phyloP scores from a whole-genome alignment of 257 asterid genomes.

The Solanum tarijense region DNA sequence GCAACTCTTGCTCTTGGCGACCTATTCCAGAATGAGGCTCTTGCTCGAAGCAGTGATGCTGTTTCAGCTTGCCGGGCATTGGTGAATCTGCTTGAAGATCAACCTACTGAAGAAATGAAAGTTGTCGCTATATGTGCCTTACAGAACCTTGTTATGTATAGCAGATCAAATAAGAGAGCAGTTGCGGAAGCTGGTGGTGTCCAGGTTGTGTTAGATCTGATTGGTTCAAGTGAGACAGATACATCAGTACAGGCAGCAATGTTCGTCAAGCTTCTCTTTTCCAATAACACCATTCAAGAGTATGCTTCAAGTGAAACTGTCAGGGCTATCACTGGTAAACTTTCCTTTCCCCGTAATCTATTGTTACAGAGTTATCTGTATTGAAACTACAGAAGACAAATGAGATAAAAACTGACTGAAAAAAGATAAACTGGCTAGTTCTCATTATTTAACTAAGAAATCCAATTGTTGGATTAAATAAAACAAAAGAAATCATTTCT shows the following conservation, averaged over 20 bases:
- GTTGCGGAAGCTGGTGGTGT: conserved; percentile 99
- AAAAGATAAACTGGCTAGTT: background rate
- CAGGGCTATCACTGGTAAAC: conserved; percentile 89
- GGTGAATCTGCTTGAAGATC: conserved; percentile 97
- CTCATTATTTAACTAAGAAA: background rate
- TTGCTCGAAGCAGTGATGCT: conserved; percentile 88
- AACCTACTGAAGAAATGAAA: conserved; percentile 99
- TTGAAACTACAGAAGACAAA: background rate
- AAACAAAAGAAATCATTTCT: background rate
- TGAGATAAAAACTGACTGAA: background rate
- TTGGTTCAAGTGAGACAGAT: conserved; percentile 87
- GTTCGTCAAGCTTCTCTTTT: conserved; percentile 89
- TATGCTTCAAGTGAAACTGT: conserved; percentile 99
- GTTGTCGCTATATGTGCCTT: conserved; percentile 93
- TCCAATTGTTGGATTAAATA: background rate
- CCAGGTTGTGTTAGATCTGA: conserved; percentile 92
- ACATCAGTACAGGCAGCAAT: conserved; percentile 97
- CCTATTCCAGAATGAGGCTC: conserved; percentile 89
- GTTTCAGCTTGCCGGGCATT: conserved; percentile 96
- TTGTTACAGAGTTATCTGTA: background rate
- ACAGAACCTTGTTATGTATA: conserved; percentile 94
- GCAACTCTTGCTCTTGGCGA: conserved; percentile 98
- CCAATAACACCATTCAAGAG: conserved; percentile 93
- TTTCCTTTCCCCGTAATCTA: background rate
- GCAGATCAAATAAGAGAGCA: conserved; percentile 91